Percentiles rank a stretch among this genome's conserved stretches.
These are phyloP conservation scores for Hypoxylon crocopeplum DNA, from an alignment of 495 filamentous ascomycete species.

Conservation along the genomic window DNA sequence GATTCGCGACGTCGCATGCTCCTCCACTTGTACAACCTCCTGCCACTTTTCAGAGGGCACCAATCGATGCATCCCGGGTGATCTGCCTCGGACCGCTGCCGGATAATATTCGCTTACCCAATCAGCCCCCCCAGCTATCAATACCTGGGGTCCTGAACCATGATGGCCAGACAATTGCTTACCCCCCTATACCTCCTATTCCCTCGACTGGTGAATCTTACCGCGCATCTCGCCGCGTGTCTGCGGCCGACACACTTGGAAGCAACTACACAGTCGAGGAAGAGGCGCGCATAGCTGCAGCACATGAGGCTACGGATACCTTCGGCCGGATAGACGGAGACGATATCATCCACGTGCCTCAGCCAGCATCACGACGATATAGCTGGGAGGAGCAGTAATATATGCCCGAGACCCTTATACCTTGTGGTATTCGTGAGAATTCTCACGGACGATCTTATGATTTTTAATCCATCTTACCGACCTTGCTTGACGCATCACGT, in stretches of 20 bases:
- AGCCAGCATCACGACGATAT: slow-evolving; percentile 57
- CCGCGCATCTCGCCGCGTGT: slow-evolving; percentile 32
- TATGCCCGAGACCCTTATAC: background rate
- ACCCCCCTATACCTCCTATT: slow-evolving; percentile 29
- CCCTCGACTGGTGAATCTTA: slow-evolving; percentile 14
- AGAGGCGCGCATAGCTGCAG: slow-evolving; percentile 51
- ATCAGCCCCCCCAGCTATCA: slow-evolving; percentile 32
- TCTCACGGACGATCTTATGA: background rate
- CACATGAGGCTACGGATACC: slow-evolving; percentile 1
- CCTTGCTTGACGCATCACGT: slow-evolving; percentile 25
- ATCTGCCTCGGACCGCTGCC: slow-evolving; percentile 60
- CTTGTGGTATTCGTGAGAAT: background rate
- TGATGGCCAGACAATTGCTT: slow-evolving; percentile 36
- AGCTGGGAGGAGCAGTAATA: slow-evolving; percentile 56
- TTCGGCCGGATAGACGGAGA: slow-evolving; percentile 41
- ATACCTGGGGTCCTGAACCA: slow-evolving; percentile 47
- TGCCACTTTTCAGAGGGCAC: slow-evolving; percentile 51
- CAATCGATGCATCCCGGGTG: slow-evolving; percentile 56
- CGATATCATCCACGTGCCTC: slow-evolving; percentile 59
- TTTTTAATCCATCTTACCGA: slow-evolving; percentile 6
- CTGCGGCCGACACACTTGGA: slow-evolving; percentile 54
- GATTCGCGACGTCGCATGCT: slow-evolving; percentile 40
- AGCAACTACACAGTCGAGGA: slow-evolving; percentile 60
- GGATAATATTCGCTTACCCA: slow-evolving; percentile 54
- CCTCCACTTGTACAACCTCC: slow-evolving; percentile 39